Evolutionary conservation across 306 rosid genomes (phyloP).

Genomic region (Echinosophora koreensis): DNA sequence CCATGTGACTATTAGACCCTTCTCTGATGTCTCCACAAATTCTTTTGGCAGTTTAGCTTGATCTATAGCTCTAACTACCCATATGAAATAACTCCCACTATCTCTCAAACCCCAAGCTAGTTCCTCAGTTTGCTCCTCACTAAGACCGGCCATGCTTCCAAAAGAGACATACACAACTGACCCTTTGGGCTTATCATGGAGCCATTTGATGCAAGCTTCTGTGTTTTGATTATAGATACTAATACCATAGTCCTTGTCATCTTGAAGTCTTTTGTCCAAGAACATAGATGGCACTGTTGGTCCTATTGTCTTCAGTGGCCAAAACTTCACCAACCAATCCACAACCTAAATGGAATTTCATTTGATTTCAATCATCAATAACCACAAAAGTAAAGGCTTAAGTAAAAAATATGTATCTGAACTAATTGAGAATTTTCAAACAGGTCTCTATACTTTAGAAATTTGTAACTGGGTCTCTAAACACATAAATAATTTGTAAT

Average conservation of each 20-base stretch:
- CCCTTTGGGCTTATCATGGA: conserved; percentile 36
- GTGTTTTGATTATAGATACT: conserved; percentile 36
- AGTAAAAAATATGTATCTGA: too few species aligned
- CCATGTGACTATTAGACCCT: conserved; percentile 40
- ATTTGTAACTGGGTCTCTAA: too few species aligned
- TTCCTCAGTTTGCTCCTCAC: conserved; percentile 41
- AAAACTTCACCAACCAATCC: conserved; percentile 48
- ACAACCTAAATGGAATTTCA: conserved; percentile 41
- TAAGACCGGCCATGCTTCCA: conserved; percentile 37
- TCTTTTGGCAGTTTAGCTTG: conserved; percentile 18
- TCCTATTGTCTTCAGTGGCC: conserved; percentile 44
- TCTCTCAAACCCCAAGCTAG: conserved; percentile 37
- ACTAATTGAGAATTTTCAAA: too few species aligned
- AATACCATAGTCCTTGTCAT: conserved; percentile 46
- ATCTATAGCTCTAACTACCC: conserved; percentile 44
- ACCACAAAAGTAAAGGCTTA: background rate
- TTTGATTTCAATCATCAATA: background rate
- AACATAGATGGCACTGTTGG: conserved; percentile 43
- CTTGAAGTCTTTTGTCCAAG: conserved; percentile 42
- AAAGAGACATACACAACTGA: conserved; percentile 47
- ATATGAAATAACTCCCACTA: conserved; percentile 30
- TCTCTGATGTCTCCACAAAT: conserved; percentile 9
- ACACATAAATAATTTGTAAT: too few species aligned
- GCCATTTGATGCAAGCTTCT: conserved; percentile 51
- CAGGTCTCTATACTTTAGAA: too few species aligned